Evolutionary conservation across 108 stramenopile genomes (phyloP).

Genomic region (Aurantiochytrium sp.): DNA sequence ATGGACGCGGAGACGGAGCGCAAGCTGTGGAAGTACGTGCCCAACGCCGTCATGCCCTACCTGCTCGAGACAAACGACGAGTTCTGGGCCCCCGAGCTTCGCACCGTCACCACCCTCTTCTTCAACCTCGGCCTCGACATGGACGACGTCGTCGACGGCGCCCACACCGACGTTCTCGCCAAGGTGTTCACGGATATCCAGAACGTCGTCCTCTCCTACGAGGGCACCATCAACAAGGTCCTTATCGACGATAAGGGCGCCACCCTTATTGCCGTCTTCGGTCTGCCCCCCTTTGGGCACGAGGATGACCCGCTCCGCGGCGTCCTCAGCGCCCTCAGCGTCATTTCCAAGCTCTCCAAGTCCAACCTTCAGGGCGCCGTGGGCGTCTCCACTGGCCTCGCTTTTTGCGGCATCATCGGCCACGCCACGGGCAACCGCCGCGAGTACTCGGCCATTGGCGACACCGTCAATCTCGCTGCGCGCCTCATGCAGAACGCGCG

Average conservation of each 20-base stretch:
- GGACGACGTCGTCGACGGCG: slow-evolving; percentile 45
- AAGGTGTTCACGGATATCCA: neutral
- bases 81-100: slow-evolving; percentile 56
- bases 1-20: neutral
- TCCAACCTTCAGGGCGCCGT: slow-evolving; percentile 42
- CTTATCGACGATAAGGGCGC: slow-evolving; percentile 66
- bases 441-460: slow-evolving; percentile 61
- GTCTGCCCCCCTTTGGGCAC: slow-evolving; percentile 53
- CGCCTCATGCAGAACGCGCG: slow-evolving; percentile 53
- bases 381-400: slow-evolving; percentile 57
- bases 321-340: slow-evolving; percentile 47
- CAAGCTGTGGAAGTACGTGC: slow-evolving; percentile 34
- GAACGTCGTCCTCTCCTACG: slow-evolving; percentile 35
- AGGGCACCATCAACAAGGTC: slow-evolving; percentile 61
- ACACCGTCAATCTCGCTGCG: slow-evolving; percentile 58
- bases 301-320: slow-evolving; percentile 51
- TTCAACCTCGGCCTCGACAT: slow-evolving; percentile 53
- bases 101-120: slow-evolving; percentile 53
- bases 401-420: slow-evolving; percentile 59
- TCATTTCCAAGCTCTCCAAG: slow-evolving; percentile 41
- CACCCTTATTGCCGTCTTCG: slow-evolving; percentile 58
- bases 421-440: slow-evolving; percentile 41
- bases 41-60: slow-evolving; percentile 31
- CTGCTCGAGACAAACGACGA: neutral
- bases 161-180: slow-evolving; percentile 39